A percentile compares a stretch with the other conserved stretches of the same genome.
Evolutionary conservation across 2,329 filamentous ascomycete species (phyloP).

Genomic region (Magnaporthiopsis incrustans): DNA sequence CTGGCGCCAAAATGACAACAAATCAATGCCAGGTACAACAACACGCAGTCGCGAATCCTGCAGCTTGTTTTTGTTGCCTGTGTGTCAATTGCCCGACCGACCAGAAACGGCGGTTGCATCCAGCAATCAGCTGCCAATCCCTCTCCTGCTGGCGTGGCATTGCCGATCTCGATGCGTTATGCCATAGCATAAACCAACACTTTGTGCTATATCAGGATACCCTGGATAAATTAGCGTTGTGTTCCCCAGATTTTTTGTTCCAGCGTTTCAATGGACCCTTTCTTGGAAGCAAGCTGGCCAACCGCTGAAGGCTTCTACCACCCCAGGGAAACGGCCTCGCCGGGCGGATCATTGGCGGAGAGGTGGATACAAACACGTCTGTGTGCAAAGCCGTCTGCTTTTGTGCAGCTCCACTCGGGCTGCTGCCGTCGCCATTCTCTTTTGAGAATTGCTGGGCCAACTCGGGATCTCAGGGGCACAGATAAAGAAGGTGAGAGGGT

Average conservation of each 20-base stretch:
- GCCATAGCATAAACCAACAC: too few species aligned
- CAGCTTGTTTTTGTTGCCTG: too few species aligned
- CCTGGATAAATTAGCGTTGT: not conserved
- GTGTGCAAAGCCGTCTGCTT: not conserved
- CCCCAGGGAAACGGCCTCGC: not conserved
- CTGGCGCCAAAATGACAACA: too few species aligned
- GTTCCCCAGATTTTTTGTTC: not conserved
- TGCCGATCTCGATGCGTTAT: too few species aligned
- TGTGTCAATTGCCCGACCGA: too few species aligned
- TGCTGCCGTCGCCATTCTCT: not conserved
- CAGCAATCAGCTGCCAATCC: too few species aligned
- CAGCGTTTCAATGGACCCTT: not conserved
- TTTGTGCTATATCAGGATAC: not conserved
- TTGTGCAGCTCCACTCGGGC: not conserved
- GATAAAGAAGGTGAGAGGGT: not conserved
- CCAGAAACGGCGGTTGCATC: too few species aligned
- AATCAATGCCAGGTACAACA: too few species aligned
- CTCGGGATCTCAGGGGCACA: not conserved
- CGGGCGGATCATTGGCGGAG: not conserved
- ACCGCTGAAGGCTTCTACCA: not conserved
- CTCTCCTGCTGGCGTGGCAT: too few species aligned
- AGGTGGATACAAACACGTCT: not conserved
- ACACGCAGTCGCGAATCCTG: too few species aligned
- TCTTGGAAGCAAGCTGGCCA: too few species aligned
- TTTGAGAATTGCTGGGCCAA: not conserved